A percentile compares a stretch with the other conserved stretches of the same genome.
phyloP scores from a whole-genome alignment of 257 asterid genomes.

The Agastache rugosa region DNA sequence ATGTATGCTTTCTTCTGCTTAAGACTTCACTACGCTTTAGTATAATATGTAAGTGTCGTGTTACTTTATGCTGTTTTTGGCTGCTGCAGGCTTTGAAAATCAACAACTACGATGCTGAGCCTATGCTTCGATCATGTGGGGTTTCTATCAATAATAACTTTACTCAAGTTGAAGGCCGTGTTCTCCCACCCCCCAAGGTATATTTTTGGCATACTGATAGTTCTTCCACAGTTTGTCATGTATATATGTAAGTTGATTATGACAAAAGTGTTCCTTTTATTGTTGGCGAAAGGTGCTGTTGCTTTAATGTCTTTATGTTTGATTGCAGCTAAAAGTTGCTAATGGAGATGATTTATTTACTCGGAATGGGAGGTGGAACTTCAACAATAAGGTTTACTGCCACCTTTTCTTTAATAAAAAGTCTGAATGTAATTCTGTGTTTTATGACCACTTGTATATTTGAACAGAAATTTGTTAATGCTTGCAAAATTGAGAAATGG shows the following conservation, averaged over 20 bases:
- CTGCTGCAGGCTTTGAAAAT: constrained; percentile 73
- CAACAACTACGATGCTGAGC: constrained; percentile 80
- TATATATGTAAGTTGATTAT: neutral
- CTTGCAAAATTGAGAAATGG: constrained; percentile 76
- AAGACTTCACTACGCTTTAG: neutral
- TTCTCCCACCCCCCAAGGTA: constrained; percentile 86
- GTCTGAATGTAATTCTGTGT: neutral
- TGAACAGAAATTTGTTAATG: constrained; percentile 65
- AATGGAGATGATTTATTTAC: constrained; percentile 79
- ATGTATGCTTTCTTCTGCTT: constrained; percentile 47
- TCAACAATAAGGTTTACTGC: constrained; percentile 74
- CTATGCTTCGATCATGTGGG: constrained; percentile 80
- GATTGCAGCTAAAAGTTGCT: constrained; percentile 77
- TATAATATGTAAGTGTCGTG: neutral
- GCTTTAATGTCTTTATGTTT: constrained; percentile 15
- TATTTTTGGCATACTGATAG: neutral
- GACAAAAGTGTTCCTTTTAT: neutral
- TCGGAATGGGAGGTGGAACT: constrained; percentile 90
- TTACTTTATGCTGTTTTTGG: constrained; percentile 20
- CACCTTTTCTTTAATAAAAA: constrained; percentile 12
- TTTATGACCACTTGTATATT: constrained; percentile 10
- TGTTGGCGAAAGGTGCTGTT: constrained; percentile 12
- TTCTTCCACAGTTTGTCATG: neutral
- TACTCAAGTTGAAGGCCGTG: constrained; percentile 85
- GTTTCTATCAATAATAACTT: constrained; percentile 66